phyloP scores from a whole-genome alignment of 805 yeast genomes.

The Kodamaea leandrae region DNA sequence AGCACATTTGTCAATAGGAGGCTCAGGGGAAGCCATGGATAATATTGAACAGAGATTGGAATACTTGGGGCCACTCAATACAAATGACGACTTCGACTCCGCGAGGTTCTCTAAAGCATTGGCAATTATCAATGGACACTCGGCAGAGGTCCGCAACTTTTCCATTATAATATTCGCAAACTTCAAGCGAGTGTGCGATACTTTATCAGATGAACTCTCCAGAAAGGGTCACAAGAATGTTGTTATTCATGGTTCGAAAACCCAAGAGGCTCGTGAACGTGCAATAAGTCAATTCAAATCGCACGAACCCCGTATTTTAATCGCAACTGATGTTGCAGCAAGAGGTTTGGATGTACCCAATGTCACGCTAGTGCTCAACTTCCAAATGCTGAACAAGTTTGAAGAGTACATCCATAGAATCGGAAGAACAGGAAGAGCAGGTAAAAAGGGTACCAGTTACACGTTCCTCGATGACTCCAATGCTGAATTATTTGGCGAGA shows the following conservation, averaged over 20 bases:
- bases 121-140: slow-evolving; percentile 43
- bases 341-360: slow-evolving; percentile 92
- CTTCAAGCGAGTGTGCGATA: slow-evolving; percentile 70
- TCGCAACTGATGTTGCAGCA: slow-evolving; percentile 95
- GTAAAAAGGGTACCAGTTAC: slow-evolving; percentile 69
- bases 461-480: slow-evolving; percentile 68
- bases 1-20: slow-evolving; percentile 64
- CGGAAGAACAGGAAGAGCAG: slow-evolving; percentile 97
- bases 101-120: slow-evolving; percentile 44
- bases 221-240: slow-evolving; percentile 41
- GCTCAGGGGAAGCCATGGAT: slow-evolving; percentile 61
- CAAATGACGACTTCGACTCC: slow-evolving; percentile 32
- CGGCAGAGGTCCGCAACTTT: slow-evolving; percentile 23
- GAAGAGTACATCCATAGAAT: slow-evolving; percentile 90
- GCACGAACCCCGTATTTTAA: slow-evolving; percentile 58
- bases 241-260: slow-evolving; percentile 80
- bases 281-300: slow-evolving; percentile 60
- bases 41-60: slow-evolving; percentile 68
- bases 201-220: slow-evolving; percentile 50
- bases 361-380: slow-evolving; percentile 82
- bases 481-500: slow-evolving; percentile 47
- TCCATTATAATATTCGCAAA: slow-evolving; percentile 78
- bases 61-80: slow-evolving; percentile 22
- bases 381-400: slow-evolving; percentile 72
- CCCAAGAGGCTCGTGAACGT: slow-evolving; percentile 81